Percentiles rank a stretch among this genome's conserved stretches.
Evolutionary conservation across 495 filamentous ascomycete species (phyloP).

Genomic region (Cenococcum geophilum): DNA sequence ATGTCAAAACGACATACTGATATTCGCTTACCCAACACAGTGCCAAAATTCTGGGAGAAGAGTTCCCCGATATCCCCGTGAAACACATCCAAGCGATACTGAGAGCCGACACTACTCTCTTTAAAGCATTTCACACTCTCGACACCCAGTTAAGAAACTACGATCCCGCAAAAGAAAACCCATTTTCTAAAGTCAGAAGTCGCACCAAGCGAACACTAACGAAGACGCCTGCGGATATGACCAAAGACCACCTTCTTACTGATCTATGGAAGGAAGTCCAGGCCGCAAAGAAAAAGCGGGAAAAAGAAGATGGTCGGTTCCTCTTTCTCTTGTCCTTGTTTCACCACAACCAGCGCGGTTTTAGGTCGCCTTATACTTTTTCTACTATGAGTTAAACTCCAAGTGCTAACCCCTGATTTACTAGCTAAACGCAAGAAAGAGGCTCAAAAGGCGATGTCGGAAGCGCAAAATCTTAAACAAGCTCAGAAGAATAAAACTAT

Average conservation of each 20-base stretch:
- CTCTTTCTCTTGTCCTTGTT: neutral
- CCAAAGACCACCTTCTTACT: neutral
- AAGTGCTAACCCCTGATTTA: neutral
- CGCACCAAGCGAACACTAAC: neutral
- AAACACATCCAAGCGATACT: slow-evolving; percentile 44
- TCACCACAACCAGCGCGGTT: neutral
- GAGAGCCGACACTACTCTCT: slow-evolving; percentile 40
- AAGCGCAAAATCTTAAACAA: slow-evolving; percentile 44
- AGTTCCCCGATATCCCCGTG: slow-evolving; percentile 45
- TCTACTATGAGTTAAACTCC: neutral
- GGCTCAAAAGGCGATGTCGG: slow-evolving; percentile 37
- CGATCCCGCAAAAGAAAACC: slow-evolving; percentile 26
- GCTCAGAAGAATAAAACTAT: slow-evolving; percentile 36
- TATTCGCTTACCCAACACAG: slow-evolving; percentile 1
- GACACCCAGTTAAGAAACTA: slow-evolving; percentile 39
- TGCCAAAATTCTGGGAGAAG: slow-evolving; percentile 40
- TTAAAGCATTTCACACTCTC: slow-evolving; percentile 40
- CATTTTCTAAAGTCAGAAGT: slow-evolving; percentile 24
- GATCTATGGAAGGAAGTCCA: slow-evolving; percentile 20
- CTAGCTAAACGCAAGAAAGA: slow-evolving; percentile 15
- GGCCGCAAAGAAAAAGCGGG: slow-evolving; percentile 24
- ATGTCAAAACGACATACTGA: neutral
- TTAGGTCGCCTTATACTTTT: neutral
- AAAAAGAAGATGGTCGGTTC: slow-evolving; percentile 25
- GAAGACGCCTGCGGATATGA: neutral